Evolutionary conservation across 495 filamentous ascomycete genomes (phyloP).

Genomic region (Chaetomium cochliodes): DNA sequence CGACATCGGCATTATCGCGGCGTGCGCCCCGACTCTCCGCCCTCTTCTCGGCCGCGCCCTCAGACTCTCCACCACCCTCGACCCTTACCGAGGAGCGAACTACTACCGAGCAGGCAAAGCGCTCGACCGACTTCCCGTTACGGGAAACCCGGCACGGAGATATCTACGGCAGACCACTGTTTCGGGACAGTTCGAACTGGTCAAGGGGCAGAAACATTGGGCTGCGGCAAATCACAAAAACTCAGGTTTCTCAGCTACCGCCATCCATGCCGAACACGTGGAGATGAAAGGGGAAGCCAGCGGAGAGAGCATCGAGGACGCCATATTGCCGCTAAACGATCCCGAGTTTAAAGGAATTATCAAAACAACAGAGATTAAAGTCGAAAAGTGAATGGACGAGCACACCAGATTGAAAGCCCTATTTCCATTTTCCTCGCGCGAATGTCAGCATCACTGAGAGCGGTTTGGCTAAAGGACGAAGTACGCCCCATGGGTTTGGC

Average conservation of each 20-base stretch:
- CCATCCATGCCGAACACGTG: constrained; percentile 14
- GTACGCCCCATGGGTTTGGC: background rate
- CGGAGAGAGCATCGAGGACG: background rate
- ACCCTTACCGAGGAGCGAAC: constrained; percentile 30
- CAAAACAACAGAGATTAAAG: constrained; percentile 18
- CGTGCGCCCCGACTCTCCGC: constrained; percentile 10
- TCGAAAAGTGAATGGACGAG: constrained; percentile 14
- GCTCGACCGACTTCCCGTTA: constrained; percentile 25
- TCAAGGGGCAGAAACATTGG: constrained; percentile 6
- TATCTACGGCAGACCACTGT: background rate
- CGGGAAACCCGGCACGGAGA: background rate
- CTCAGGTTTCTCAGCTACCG: background rate
- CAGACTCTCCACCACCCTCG: constrained; percentile 19
- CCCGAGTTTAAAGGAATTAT: constrained; percentile 14
- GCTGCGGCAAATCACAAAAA: background rate
- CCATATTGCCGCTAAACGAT: background rate
- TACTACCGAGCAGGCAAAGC: constrained; percentile 36
- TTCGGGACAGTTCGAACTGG: constrained; percentile 7
- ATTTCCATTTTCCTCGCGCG: background rate
- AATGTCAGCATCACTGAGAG: background rate
- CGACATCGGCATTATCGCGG: constrained; percentile 13
- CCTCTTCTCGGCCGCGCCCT: constrained; percentile 27
- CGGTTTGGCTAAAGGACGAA: background rate
- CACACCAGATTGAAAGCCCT: background rate
- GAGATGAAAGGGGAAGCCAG: background rate